Evolutionary conservation across 805 yeast genomes (phyloP), one percentile per base, ranked within the genome.

Genomic region (Pichia manshurica): DNA sequence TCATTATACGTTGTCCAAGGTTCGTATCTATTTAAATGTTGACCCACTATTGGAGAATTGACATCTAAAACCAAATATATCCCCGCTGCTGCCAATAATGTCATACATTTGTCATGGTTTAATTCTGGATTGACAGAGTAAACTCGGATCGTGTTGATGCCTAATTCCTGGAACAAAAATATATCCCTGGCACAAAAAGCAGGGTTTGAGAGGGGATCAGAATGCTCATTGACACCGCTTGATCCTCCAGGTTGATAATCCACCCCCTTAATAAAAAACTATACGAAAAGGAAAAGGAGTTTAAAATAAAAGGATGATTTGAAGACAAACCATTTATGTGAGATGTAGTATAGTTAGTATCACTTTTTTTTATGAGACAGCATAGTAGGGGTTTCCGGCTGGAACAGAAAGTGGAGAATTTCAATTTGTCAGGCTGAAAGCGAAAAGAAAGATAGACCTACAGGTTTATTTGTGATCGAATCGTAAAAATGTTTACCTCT

Each of bases 211-310:
- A 91, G 70, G 0, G 96, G 96, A 61, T 91, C 98, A 9, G 56
- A 61, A 6, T 58, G 51, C 3, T 58, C 65, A n/a, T 69, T 69
- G 21, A 81, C 81, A 0, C 82, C 90, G 0, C 96, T 82, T 0
- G 96, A 82, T 0, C 97, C 98, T 9, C 97, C 97, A 0, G 97
- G 97, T 60, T 91, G 97, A 61, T 90, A 90, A 64, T 91, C 98
- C 1, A 91, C 85, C 17, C 98, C 98, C 64, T 78, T 82, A 33
- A 90, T 74, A 56, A 74, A 82, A 60, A 91, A 90, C 80, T 81
- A 31, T 31, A 42, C 35, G 2, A 37, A 38, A 31, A 19, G 16
- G 8, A 19, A 28, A 4, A 13, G 5, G 22, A 33, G 21, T 17
- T 15, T 44, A 20, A 20, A 20, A 44, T 42, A 45, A 45, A 42